These are phyloP conservation scores for Mucor saturninus DNA, from an alignment of 371 early-diverging fungal genomes.

Conservation along the genomic window DNA sequence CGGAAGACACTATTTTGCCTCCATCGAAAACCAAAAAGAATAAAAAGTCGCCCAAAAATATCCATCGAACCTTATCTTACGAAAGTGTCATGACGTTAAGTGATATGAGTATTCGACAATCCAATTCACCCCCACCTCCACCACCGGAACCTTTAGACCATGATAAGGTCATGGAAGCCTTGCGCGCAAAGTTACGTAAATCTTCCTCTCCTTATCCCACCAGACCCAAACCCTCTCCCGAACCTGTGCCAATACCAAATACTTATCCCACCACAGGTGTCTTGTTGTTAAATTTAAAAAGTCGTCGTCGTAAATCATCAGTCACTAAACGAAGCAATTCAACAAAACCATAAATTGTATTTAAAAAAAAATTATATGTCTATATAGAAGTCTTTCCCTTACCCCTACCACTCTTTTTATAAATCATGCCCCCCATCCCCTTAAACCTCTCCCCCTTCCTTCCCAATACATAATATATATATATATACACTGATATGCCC, in stretches of 20 bases:
- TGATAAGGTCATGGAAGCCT: slow-evolving; percentile 36
- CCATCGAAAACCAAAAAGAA: slow-evolving; percentile 2
- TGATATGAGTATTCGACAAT: slow-evolving; percentile 7
- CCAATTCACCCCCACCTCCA: slow-evolving; percentile 5
- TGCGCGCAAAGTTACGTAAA: slow-evolving; percentile 27
- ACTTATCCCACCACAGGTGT: slow-evolving; percentile 38
- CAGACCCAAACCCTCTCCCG: slow-evolving; percentile 21
- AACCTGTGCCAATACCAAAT: slow-evolving; percentile 23
- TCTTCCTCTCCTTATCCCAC: slow-evolving; percentile 22
- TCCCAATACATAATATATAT: not conserved
- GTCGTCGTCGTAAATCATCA: slow-evolving; percentile 31
- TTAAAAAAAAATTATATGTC: not conserved
- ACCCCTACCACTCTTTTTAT: too few relatives aligned
- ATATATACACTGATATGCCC: too few relatives aligned
- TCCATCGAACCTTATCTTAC: slow-evolving; percentile 26
- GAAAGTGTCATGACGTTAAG: slow-evolving; percentile 25
- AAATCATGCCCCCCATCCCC: not conserved
- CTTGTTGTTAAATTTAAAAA: slow-evolving; percentile 40
- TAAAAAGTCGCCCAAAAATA: slow-evolving; percentile 10
- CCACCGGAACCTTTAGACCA: slow-evolving; percentile 21
- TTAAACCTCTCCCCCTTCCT: too few relatives aligned
- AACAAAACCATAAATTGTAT: not conserved
- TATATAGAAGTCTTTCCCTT: slow-evolving; percentile 1
- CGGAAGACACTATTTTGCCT: slow-evolving; percentile 8
- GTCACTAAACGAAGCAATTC: slow-evolving; percentile 14